Evolutionary conservation across 192 early-diverging fungal genomes (phyloP).

Genomic region (Borealophlyctis nickersoniae): DNA sequence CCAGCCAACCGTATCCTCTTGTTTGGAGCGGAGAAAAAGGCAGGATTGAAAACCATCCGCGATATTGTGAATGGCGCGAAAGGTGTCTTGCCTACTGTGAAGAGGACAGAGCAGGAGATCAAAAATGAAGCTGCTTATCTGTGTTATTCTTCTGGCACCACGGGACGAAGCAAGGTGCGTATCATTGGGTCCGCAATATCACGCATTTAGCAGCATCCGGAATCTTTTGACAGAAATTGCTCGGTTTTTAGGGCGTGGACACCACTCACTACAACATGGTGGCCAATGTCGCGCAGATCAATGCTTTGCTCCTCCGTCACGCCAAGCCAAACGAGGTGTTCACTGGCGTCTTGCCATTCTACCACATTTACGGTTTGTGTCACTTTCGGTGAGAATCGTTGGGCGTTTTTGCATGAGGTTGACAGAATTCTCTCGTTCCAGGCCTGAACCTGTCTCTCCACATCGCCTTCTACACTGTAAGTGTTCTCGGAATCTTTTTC

Average conservation of each 20-base stretch:
- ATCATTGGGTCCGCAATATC: constrained; percentile 5
- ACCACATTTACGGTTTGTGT: constrained; percentile 58
- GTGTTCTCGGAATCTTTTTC: constrained; percentile 1
- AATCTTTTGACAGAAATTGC: neutral
- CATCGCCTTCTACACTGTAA: constrained; percentile 74
- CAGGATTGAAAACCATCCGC: constrained; percentile 35
- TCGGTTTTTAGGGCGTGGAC: constrained; percentile 42
- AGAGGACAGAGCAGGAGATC: constrained; percentile 39
- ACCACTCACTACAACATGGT: constrained; percentile 80
- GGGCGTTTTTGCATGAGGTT: constrained; percentile 60
- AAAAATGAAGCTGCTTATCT: constrained; percentile 52
- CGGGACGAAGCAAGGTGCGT: constrained; percentile 66
- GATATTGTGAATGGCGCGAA: constrained; percentile 34
- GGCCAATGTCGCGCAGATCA: constrained; percentile 65
- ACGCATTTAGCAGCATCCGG: neutral
- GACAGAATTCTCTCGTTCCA: constrained; percentile 38
- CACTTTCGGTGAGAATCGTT: constrained; percentile 81
- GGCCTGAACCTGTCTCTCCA: constrained; percentile 32
- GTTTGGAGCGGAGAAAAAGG: constrained; percentile 8
- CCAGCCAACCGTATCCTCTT: constrained; percentile 20
- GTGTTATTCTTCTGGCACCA: constrained; percentile 72
- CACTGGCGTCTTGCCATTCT: constrained; percentile 68
- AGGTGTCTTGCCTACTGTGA: constrained; percentile 29
- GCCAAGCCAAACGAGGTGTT: constrained; percentile 19
- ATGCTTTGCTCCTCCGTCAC: too few species aligned